A percentile compares a stretch with the other conserved stretches of the same genome.
Evolutionary conservation across 2,329 filamentous ascomycete genomes (phyloP).

Genomic region (Talaromyces marneffei): DNA sequence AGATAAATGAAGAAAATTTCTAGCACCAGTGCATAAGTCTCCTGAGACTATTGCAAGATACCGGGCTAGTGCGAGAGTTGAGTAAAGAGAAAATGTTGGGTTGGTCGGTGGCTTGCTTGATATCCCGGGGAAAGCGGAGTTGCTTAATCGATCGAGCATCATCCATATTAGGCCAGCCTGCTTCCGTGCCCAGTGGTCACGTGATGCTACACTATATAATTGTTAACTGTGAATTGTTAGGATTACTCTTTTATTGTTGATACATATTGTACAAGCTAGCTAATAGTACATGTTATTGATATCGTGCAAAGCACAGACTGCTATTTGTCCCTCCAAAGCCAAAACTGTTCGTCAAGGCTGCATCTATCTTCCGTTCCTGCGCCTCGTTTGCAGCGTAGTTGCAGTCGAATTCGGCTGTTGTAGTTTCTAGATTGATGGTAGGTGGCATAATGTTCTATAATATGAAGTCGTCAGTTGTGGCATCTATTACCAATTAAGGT

Average conservation of each 20-base stretch:
- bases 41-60: neutral
- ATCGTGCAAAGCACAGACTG: slow-evolving; percentile 63
- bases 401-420: slow-evolving; percentile 64
- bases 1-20: neutral
- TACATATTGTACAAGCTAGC: slow-evolving; percentile 7
- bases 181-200: neutral
- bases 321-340: slow-evolving; percentile 97
- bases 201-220: neutral
- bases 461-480: neutral
- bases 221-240: neutral
- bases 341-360: slow-evolving; percentile 90
- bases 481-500: neutral
- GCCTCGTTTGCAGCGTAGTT: slow-evolving; percentile 74
- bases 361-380: slow-evolving; percentile 64
- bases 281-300: slow-evolving; percentile 14
- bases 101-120: neutral
- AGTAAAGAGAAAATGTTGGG: neutral
- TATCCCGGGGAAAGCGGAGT: slow-evolving; percentile 11
- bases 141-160: neutral
- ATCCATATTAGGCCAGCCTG: neutral
- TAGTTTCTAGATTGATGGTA: slow-evolving; percentile 71
- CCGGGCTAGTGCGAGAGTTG: neutral
- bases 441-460: slow-evolving; percentile 72
- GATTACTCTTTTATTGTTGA: neutral
- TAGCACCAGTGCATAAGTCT: slow-evolving; percentile 8